These are phyloP conservation scores for Aspergillus vadensis DNA, from an alignment of 2,329 filamentous ascomycete genomes.

Conservation along the genomic window DNA sequence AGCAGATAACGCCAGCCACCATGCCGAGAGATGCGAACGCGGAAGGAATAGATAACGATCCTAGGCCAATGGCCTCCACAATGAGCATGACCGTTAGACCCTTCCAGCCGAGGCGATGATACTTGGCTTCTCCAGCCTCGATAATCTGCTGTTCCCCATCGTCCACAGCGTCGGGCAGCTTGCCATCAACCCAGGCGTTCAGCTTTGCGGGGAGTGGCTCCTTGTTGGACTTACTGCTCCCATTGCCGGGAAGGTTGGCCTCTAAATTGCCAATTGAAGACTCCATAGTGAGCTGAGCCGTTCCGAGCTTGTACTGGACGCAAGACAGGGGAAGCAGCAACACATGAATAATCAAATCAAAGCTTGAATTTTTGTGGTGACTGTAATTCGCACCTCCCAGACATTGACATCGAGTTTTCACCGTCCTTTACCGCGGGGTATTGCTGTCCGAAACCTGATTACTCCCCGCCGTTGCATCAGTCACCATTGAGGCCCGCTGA, in stretches of 20 bases:
- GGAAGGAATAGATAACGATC: conserved; percentile 47
- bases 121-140: conserved; percentile 1
- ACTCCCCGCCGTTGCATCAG: not conserved
- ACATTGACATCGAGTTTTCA: not conserved
- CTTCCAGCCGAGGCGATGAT: conserved; percentile 50
- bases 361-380: not conserved
- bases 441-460: not conserved
- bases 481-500: not conserved
- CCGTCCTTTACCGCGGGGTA: not conserved
- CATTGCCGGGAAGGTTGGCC: not conserved
- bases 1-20: conserved; percentile 47
- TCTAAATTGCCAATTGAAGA: not conserved
- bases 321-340: not conserved
- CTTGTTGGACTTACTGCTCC: not conserved
- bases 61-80: conserved; percentile 53
- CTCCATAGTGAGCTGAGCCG: not conserved
- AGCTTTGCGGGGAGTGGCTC: not conserved
- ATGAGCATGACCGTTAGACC: conserved; percentile 51
- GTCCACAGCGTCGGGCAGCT: not conserved
- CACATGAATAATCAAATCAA: not conserved
- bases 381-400: not conserved
- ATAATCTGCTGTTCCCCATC: conserved; percentile 5
- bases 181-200: not conserved
- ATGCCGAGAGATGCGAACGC: conserved; percentile 50
- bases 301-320: not conserved